Evolutionary conservation across 371 early-diverging fungal species (phyloP).

Genomic region (Capniomyces stellatus): DNA sequence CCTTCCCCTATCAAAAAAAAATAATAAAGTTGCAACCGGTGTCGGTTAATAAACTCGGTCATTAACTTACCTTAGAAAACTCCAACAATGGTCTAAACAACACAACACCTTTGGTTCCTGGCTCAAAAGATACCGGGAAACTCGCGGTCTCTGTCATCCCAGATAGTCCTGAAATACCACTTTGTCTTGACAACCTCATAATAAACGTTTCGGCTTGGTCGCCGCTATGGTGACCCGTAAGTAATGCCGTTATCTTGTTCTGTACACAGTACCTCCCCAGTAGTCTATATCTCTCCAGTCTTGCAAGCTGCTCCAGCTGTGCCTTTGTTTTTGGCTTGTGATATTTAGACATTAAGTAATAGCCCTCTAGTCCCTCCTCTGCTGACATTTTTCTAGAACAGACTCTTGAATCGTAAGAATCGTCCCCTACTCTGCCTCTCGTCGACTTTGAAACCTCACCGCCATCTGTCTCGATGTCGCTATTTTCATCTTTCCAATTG

Average conservation of each 20-base stretch:
- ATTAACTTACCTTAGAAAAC: background rate
- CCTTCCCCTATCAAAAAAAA: too few species aligned
- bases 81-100: background rate
- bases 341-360: too few species aligned
- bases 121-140: constrained; percentile 9
- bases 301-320: constrained; percentile 27
- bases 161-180: constrained; percentile 31
- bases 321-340: background rate
- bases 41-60: too few species aligned
- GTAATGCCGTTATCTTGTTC: constrained; percentile 14
- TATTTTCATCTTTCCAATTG: too few species aligned
- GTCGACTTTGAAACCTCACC: too few species aligned
- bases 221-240: constrained; percentile 33
- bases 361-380: too few species aligned
- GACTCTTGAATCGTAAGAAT: too few species aligned
- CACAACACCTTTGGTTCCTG: constrained; percentile 6
- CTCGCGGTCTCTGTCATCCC: constrained; percentile 21
- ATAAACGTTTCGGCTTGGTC: constrained; percentile 36
- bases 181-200: constrained; percentile 26
- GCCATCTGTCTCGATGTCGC: too few species aligned
- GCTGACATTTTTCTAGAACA: too few species aligned
- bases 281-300: constrained; percentile 23
- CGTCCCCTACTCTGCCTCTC: too few species aligned
- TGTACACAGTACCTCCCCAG: constrained; percentile 17
- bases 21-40: too few species aligned